Evolutionary conservation across 768 basidiomycete genomes (phyloP).

Genomic region (Mycena pura): DNA sequence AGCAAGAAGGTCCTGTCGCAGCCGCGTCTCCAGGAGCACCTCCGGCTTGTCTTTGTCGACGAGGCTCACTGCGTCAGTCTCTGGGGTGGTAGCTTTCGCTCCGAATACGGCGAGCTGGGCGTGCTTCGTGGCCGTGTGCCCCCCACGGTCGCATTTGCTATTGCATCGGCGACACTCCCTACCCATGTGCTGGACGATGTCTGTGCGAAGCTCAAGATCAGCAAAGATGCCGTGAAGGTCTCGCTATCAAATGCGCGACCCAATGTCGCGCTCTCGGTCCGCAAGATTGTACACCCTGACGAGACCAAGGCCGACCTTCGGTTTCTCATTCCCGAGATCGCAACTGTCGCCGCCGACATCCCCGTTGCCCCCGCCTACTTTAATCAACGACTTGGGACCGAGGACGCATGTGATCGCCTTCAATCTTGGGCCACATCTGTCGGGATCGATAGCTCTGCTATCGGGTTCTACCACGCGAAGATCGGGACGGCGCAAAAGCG

Average conservation of each 20-base stretch:
- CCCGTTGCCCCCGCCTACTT: constrained; percentile 28
- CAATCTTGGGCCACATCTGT: constrained; percentile 21
- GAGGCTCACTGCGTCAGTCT: not conserved
- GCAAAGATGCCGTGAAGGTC: not conserved
- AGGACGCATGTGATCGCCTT: constrained; percentile 19
- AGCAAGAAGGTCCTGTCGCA: not conserved
- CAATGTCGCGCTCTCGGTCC: constrained; percentile 34
- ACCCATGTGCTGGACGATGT: not conserved
- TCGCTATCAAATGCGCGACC: no score
- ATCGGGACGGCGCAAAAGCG: constrained; percentile 30
- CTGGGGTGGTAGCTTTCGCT: not conserved
- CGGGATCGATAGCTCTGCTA: constrained; percentile 11
- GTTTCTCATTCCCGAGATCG: constrained; percentile 28
- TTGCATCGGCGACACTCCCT: no score
- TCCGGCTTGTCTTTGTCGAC: not conserved
- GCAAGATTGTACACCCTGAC: constrained; percentile 17
- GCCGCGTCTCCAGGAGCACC: not conserved
- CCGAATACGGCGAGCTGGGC: not conserved
- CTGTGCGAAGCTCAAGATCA: not conserved
- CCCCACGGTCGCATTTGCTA: not conserved
- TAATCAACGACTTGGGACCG: constrained; percentile 18
- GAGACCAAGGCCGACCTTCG: constrained; percentile 30
- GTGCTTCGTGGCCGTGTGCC: not conserved
- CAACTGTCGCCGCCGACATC: constrained; percentile 20
- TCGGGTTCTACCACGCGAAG: constrained; percentile 34